These are phyloP conservation scores for Ceratobasidium sp. DNA, from an alignment of 1,284 basidiomycete species.

Conservation along the genomic window DNA sequence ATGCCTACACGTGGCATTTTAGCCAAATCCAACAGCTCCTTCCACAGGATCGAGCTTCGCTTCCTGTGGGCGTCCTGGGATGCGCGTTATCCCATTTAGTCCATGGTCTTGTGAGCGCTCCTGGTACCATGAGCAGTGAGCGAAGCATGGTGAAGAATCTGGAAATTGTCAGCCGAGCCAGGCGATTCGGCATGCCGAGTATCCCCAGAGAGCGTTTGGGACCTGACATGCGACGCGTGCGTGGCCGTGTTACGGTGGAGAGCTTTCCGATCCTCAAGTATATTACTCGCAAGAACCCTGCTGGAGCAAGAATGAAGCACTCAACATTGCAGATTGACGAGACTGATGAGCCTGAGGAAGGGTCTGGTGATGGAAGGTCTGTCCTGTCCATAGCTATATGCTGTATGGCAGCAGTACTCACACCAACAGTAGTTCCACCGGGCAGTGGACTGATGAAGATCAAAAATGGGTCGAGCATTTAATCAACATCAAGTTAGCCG, in stretches of 20 bases:
- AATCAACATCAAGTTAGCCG: neutral
- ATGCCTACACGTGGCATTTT: neutral
- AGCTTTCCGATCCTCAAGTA: slow-evolving; percentile 1
- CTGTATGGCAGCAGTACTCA: too few species aligned
- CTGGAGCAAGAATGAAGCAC: slow-evolving; percentile 5
- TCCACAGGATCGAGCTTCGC: neutral
- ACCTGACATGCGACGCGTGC: neutral
- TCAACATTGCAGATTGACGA: neutral
- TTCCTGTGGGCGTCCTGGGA: neutral
- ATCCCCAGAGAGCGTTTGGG: neutral
- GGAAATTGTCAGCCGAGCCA: neutral
- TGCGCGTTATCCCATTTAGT: neutral
- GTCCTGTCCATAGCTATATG: too few species aligned
- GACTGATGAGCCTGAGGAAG: neutral
- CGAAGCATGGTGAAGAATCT: slow-evolving; percentile 1
- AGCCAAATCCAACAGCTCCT: neutral
- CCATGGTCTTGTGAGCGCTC: neutral
- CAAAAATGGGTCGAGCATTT: slow-evolving; percentile 1
- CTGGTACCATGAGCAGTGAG: neutral
- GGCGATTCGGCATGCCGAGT: neutral
- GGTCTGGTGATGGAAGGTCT: too few species aligned
- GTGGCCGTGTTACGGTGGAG: neutral
- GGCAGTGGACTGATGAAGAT: neutral
- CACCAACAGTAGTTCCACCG: neutral
- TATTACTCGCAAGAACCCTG: neutral